These are phyloP conservation scores for Agaricus blazei DNA, from an alignment of 768 basidiomycete species.

Conservation along the genomic window DNA sequence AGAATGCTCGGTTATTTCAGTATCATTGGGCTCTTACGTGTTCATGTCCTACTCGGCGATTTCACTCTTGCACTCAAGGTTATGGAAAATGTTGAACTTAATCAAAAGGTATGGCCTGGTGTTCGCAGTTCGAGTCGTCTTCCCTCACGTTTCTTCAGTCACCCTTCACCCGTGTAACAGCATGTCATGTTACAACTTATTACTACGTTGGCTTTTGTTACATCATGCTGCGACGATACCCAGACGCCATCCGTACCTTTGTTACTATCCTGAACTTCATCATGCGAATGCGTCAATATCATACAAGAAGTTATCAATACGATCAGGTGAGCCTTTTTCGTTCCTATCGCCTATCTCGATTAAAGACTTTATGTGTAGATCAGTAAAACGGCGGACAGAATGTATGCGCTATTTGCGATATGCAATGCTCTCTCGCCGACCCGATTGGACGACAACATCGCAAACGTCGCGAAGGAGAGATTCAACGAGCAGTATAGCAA, in stretches of 20 bases:
- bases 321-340: conserved; percentile 60
- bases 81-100: conserved; percentile 90
- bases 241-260: conserved; percentile 93
- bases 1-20: conserved; percentile 97
- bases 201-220: conserved; percentile 98
- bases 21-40: conserved; percentile 89
- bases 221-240: conserved; percentile 89
- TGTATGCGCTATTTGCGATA: conserved; percentile 94
- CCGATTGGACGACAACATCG: conserved; percentile 90
- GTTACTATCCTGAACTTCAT: conserved; percentile 93
- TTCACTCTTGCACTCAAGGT: conserved; percentile 93
- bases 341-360: neutral
- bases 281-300: conserved; percentile 93
- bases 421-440: conserved; percentile 92
- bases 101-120: conserved; percentile 61
- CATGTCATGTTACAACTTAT: conserved; percentile 93
- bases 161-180: conserved; percentile 90
- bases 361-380: conserved; percentile 47
- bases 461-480: conserved; percentile 87
- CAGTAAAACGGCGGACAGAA: conserved; percentile 95
- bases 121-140: neutral
- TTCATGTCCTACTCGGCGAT: conserved; percentile 94
- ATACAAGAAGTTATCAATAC: conserved; percentile 94
- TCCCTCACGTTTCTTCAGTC: conserved; percentile 37
- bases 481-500: conserved; percentile 89